Base-by-base conservation (phyloP, 306 rosid genomes). In the Rosa lucieae region DNA sequence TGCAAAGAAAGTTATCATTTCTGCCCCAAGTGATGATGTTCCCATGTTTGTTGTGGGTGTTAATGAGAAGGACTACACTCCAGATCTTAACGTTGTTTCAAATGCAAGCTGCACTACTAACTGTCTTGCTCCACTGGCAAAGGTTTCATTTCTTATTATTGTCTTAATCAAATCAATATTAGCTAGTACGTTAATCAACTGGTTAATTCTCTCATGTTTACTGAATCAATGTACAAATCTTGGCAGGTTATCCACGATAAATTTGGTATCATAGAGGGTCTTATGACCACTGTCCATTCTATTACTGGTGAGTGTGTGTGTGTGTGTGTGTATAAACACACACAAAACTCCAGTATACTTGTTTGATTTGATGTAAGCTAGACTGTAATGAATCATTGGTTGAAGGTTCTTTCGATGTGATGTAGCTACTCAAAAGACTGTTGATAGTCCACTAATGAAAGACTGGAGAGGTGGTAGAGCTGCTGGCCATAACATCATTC, bases 401-500 rank as follows among this genome's bases (percentile, higher is more conserved):
- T 72, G 17, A 49, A 14, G 6, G 47, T 3, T 53, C 0, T 8
- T 15, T 70, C 9, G 18, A 35, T 78, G 79, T 85, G 66, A 69
- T 83, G 70, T 89, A 94, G 99, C 97, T 62, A 88, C 96, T 10
- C 98, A 91, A 88, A 95, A 91, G 87, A 95, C 97, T 52, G 97
- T 92, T 76, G 99, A 95, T 87, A 94, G 97, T 10, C 95, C 96
- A 40, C 92, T 97, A 81, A 88, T 49, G 87, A 91, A 95, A 84
- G 99, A 92, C 85, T 92, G 97, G 97, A 95, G 99, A 80, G 94
- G 97, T 80, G 97, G 99, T 85, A 91, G 99, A 80, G 99, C 98
- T 78, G 97, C 99, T 72, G 92, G 97, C 85, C 88, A 88, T 85
- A 95, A 95, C 76, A 95, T 95, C n/a, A 95, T 95, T 86, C 99